phyloP scores from a whole-genome alignment of 176 grass and related monocot species.

The Hordeum marinum region DNA sequence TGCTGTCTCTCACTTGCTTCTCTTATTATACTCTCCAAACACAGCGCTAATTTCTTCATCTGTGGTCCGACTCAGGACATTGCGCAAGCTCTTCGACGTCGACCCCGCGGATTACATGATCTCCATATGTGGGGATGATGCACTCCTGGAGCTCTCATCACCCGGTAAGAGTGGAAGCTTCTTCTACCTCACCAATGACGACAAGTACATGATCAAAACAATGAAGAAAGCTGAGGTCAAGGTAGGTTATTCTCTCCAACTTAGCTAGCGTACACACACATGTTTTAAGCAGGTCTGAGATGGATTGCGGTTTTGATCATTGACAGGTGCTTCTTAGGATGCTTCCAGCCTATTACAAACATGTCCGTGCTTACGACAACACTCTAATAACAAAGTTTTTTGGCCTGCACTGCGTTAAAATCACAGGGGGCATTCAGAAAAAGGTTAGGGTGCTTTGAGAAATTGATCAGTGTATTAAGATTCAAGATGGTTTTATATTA shows the following conservation, averaged over 20 bases:
- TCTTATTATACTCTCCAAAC: background rate
- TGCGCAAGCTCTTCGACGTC: constrained; percentile 31
- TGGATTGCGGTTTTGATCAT: background rate
- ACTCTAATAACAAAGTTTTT: constrained; percentile 84
- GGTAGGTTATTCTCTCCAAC: background rate
- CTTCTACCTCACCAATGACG: constrained; percentile 39
- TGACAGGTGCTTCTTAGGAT: constrained; percentile 75
- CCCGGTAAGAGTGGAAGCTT: constrained; percentile 37
- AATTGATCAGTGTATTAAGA: background rate
- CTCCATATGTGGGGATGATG: constrained; percentile 30
- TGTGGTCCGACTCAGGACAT: constrained; percentile 10
- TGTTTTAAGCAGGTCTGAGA: background rate
- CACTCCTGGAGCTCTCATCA: constrained; percentile 21
- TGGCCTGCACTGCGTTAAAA: constrained; percentile 72
- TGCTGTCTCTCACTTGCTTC: background rate
- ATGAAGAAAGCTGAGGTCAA: constrained; percentile 38
- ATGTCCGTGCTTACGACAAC: constrained; percentile 58
- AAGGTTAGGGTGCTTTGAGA: constrained; percentile 42
- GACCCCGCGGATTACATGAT: constrained; percentile 34
- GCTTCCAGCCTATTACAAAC: constrained; percentile 85
- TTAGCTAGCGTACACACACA: background rate
- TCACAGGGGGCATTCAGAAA: constrained; percentile 66
- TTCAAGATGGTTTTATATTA: background rate
- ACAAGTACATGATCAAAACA: constrained; percentile 44
- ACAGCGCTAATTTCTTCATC: background rate